Conservation (phyloP, 2,329 filamentous ascomycete species). For the Grosmannia huntii region DNA sequence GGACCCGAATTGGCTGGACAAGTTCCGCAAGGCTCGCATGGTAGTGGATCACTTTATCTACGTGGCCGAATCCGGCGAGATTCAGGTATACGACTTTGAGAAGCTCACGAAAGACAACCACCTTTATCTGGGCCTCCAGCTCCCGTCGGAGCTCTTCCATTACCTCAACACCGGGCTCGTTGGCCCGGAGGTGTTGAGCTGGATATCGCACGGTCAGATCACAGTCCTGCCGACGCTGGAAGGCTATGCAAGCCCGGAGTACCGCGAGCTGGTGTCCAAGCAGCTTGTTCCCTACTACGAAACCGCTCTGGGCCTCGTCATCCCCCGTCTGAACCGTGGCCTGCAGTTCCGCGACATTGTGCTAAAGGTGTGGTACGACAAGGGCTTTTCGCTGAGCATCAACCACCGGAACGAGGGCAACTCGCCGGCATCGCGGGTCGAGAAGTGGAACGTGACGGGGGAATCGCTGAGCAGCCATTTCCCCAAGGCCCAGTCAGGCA, state of each 20-base stretch:
- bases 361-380: constrained; percentile 75
- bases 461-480: constrained; percentile 36
- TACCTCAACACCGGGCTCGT: constrained; percentile 79
- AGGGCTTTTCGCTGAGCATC: constrained; percentile 53
- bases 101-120: constrained; percentile 72
- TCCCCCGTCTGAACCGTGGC: constrained; percentile 68
- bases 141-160: constrained; percentile 81
- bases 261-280: constrained; percentile 63
- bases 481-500: constrained; percentile 30
- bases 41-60: constrained; percentile 80
- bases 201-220: constrained; percentile 69
- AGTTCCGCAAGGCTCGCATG: constrained; percentile 76
- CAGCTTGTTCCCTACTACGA: constrained; percentile 65
- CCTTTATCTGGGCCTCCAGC: constrained; percentile 77
- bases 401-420: constrained; percentile 40
- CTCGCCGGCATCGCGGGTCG: constrained; percentile 32
- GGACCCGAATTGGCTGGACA: constrained; percentile 67
- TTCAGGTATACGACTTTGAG: constrained; percentile 61
- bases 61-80: constrained; percentile 62
- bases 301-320: constrained; percentile 63
- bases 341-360: constrained; percentile 69
- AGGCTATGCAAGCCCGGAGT: constrained; percentile 65
- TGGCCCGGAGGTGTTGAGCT: constrained; percentile 65
- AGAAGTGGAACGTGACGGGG: constrained; percentile 63
- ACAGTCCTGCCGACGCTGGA: constrained; percentile 75